These are phyloP conservation scores for Metarhizium anisopliae DNA, from an alignment of 2,329 filamentous ascomycete genomes.

Conservation along the genomic window DNA sequence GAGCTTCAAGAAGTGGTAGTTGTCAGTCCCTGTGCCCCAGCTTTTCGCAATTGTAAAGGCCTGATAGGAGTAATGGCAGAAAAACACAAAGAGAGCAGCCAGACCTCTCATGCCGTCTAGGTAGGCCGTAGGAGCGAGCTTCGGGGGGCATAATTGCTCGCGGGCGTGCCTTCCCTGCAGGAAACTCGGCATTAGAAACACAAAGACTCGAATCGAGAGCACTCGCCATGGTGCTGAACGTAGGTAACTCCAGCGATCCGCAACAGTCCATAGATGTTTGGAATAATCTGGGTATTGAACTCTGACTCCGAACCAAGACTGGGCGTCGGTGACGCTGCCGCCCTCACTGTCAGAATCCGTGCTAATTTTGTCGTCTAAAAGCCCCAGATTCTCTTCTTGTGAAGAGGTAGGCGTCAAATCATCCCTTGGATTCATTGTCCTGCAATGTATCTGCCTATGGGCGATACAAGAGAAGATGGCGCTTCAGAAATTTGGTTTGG, in stretches of 20 bases:
- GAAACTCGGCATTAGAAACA: slow-evolving; percentile 46
- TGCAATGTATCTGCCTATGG: slow-evolving; percentile 8
- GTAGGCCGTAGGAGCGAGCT: slow-evolving; percentile 44
- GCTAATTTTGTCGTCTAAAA: slow-evolving; percentile 34
- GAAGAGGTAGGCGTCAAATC: slow-evolving; percentile 24
- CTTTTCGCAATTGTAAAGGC: slow-evolving; percentile 41
- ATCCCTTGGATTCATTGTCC: slow-evolving; percentile 32
- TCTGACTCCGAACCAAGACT: slow-evolving; percentile 22
- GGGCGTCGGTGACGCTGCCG: slow-evolving; percentile 27
- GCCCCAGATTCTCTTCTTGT: slow-evolving; percentile 34
- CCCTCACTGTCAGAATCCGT: slow-evolving; percentile 36
- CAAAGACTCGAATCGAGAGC: slow-evolving; percentile 26
- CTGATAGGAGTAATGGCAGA: slow-evolving; percentile 48
- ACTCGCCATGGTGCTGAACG: slow-evolving; percentile 26
- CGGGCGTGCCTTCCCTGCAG: slow-evolving; percentile 34
- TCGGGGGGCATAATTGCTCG: slow-evolving; percentile 30
- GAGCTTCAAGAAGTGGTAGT: slow-evolving; percentile 40
- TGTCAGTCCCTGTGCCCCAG: slow-evolving; percentile 34
- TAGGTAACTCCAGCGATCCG: slow-evolving; percentile 18
- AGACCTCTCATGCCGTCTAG: slow-evolving; percentile 50
- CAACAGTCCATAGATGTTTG: slow-evolving; percentile 16
- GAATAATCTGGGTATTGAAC: slow-evolving; percentile 6
- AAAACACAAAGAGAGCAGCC: slow-evolving; percentile 46
- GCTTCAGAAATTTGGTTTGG: neutral
- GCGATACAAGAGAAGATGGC: neutral